These are phyloP conservation scores for Lanmaoa rubissima DNA, from an alignment of 768 basidiomycete genomes.

Conservation along the genomic window DNA sequence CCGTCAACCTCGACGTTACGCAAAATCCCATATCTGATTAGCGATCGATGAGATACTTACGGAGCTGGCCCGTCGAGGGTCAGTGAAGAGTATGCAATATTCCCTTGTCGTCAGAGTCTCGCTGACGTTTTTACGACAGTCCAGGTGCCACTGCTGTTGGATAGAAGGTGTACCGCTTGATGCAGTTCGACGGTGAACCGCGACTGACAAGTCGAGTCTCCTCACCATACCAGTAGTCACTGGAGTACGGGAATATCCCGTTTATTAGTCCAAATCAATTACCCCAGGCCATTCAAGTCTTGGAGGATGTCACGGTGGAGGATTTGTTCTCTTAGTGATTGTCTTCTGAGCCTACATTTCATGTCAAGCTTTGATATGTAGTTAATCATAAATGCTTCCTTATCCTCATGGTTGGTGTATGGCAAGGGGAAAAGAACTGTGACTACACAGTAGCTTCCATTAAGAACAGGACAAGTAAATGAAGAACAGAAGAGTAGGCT, in stretches of 20 bases:
- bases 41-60: conserved; percentile 19
- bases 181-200: conserved; percentile 3
- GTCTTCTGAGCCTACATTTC: conserved; percentile 32
- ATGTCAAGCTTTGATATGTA: conserved; percentile 36
- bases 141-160: conserved; percentile 15
- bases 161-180: neutral
- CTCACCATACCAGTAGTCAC: conserved; percentile 17
- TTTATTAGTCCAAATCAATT: conserved; percentile 35
- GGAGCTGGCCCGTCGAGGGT: conserved; percentile 21
- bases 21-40: conserved; percentile 7
- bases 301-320: conserved; percentile 14
- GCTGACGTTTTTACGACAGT: conserved; percentile 6
- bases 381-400: conserved; percentile 7
- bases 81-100: conserved; percentile 18
- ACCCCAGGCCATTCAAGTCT: conserved; percentile 37
- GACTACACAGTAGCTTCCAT: neutral
- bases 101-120: rapidly evolving
- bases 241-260: conserved; percentile 26
- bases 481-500: neutral
- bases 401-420: neutral
- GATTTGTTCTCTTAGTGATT: neutral
- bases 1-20: neutral
- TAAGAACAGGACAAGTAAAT: neutral
- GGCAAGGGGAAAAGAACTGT: neutral
- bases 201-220: conserved; percentile 1